Evolutionary conservation across 768 basidiomycete species (phyloP).

Genomic region (Coprinopsis marcescibilis): DNA sequence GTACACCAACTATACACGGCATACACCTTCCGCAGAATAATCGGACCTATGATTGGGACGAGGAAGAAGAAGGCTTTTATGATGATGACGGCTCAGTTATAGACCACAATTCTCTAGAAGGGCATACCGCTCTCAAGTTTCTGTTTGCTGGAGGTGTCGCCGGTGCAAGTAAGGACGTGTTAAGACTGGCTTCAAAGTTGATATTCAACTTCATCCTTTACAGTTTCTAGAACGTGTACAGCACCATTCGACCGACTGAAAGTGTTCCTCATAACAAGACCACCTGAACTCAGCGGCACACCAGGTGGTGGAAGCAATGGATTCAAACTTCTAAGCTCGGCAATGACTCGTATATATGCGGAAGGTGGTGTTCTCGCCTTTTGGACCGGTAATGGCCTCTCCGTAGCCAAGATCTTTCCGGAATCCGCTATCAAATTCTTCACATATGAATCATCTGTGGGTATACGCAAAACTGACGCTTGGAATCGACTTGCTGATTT

Average conservation of each 20-base stretch:
- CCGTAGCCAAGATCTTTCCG: conserved; percentile 92
- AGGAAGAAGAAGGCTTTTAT: conserved; percentile 38
- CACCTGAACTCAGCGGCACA: conserved; percentile 64
- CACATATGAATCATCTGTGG: conserved; percentile 86
- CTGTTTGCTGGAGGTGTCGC: conserved; percentile 91
- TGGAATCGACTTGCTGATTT: no score
- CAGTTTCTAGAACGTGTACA: conserved; percentile 93
- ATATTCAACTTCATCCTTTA: background rate
- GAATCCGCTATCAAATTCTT: conserved; percentile 99
- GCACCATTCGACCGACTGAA: conserved; percentile 97
- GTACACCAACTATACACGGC: conserved; percentile 2
- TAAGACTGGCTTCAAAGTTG: conserved; percentile 26
- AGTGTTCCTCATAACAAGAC: conserved; percentile 90
- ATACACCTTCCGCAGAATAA: conserved; percentile 12
- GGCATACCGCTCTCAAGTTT: conserved; percentile 77
- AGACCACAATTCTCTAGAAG: conserved; percentile 59
- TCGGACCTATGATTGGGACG: conserved; percentile 19
- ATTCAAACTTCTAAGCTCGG: conserved; percentile 60
- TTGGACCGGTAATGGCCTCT: conserved; percentile 97
- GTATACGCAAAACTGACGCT: no score
- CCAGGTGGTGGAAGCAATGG: conserved; percentile 40
- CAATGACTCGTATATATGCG: conserved; percentile 75
- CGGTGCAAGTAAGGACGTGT: conserved; percentile 62
- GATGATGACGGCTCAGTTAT: conserved; percentile 54
- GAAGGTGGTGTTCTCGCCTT: conserved; percentile 89